Conservation (phyloP, 345 rosid species). For the Capsella bursapastoris region DNA sequence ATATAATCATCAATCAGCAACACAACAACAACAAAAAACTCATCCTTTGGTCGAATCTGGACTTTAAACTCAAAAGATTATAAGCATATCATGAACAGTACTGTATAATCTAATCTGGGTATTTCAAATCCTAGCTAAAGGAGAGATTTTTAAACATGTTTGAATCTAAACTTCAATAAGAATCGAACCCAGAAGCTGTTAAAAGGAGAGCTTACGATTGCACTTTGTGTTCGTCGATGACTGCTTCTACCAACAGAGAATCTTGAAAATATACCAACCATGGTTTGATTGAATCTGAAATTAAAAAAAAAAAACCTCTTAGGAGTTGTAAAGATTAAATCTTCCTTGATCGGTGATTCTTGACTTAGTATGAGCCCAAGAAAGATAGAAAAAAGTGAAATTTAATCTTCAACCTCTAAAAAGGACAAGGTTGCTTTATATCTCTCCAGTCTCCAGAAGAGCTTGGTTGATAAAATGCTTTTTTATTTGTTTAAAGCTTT, state of each 20-base stretch:
- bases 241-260: constrained; percentile 70
- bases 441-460: constrained; percentile 19
- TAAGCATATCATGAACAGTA: constrained; percentile 3
- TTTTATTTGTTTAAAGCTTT: constrained; percentile 27
- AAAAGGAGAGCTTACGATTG: constrained; percentile 59
- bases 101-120: constrained; percentile 8
- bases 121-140: constrained; percentile 27
- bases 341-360: constrained; percentile 29
- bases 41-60: constrained; percentile 26
- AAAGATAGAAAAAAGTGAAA: too few species aligned
- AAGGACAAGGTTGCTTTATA: constrained; percentile 32
- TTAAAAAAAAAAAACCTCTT: neutral
- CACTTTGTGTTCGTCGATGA: constrained; percentile 88
- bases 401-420: too few species aligned
- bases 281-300: constrained; percentile 39
- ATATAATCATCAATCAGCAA: neutral
- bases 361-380: constrained; percentile 6
- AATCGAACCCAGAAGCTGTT: neutral
- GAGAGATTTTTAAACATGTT: constrained; percentile 13
- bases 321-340: constrained; percentile 7
- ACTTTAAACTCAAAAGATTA: constrained; percentile 1
- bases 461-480: constrained; percentile 12
- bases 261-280: constrained; percentile 95
- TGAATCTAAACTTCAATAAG: neutral
- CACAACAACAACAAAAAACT: neutral